Evolutionary conservation across 2,329 filamentous ascomycete species (phyloP).

Genomic region (Colletotrichum aenigma): DNA sequence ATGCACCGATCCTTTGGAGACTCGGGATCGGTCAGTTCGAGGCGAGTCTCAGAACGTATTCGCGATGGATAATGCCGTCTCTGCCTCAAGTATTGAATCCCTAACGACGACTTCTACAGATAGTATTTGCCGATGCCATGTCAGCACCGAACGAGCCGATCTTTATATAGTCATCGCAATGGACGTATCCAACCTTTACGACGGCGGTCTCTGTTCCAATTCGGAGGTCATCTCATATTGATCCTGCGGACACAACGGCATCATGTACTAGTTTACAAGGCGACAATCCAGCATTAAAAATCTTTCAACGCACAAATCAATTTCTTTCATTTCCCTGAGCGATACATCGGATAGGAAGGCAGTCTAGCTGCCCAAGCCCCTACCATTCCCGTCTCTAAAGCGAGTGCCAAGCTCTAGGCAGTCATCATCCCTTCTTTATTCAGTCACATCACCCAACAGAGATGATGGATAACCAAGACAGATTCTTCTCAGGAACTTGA

Average conservation of each 20-base stretch:
- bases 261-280: not conserved
- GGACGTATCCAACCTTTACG: not conserved
- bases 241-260: rapidly evolving
- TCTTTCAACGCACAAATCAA: not conserved
- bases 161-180: not conserved
- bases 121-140: not conserved
- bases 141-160: not conserved
- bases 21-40: not conserved
- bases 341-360: not conserved
- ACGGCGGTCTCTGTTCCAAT: too few relatives aligned
- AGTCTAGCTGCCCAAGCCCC: not conserved
- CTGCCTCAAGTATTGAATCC: rapidly evolving
- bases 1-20: rapidly evolving
- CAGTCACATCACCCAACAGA: not conserved
- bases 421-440: not conserved
- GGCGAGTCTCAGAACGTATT: not conserved
- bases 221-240: too few relatives aligned
- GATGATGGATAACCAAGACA: not conserved
- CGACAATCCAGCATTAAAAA: not conserved
- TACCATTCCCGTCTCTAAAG: not conserved
- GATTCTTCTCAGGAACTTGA: not conserved
- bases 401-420: not conserved
- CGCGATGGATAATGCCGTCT: not conserved
- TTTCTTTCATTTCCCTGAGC: too few relatives aligned
- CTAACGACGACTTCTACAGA: not conserved